A percentile compares a stretch with the other conserved stretches of the same genome.
These are phyloP conservation scores for Pichia sp. DNA, from an alignment of 1,139 yeast species.

Conservation along the genomic window DNA sequence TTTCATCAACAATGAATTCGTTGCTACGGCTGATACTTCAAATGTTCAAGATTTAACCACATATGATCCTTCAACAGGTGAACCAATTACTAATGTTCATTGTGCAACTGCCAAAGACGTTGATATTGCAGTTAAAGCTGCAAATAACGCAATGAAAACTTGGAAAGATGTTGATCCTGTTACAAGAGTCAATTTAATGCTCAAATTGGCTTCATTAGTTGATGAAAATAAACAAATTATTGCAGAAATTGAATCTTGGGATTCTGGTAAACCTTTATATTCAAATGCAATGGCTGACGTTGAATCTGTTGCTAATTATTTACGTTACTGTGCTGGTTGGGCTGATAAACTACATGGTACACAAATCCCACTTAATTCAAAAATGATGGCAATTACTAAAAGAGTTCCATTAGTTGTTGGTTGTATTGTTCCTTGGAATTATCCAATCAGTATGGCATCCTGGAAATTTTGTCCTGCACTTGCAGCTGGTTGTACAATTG, in stretches of 20 bases:
- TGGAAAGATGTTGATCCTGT: slow-evolving; percentile 45
- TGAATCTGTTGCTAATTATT: slow-evolving; percentile 50
- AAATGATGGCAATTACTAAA: slow-evolving; percentile 68
- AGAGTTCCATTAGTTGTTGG: slow-evolving; percentile 76
- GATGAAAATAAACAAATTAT: slow-evolving; percentile 43
- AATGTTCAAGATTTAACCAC: slow-evolving; percentile 41
- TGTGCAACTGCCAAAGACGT: slow-evolving; percentile 57
- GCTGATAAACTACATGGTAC: slow-evolving; percentile 68
- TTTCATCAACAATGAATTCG: slow-evolving; percentile 51
- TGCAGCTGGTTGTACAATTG: slow-evolving; percentile 64
- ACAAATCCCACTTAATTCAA: slow-evolving; percentile 60
- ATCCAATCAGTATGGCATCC: slow-evolving; percentile 62
- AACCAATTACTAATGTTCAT: slow-evolving; percentile 43
- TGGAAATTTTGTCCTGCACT: slow-evolving; percentile 71
- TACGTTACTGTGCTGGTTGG: slow-evolving; percentile 78
- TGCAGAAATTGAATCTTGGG: slow-evolving; percentile 52
- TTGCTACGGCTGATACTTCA: slow-evolving; percentile 29
- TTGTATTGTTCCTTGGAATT: slow-evolving; percentile 72
- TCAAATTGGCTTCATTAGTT: slow-evolving; percentile 48
- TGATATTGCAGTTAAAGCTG: slow-evolving; percentile 70
- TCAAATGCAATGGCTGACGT: slow-evolving; percentile 56
- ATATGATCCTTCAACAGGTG: slow-evolving; percentile 49
- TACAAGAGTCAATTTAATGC: slow-evolving; percentile 39
- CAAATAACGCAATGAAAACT: slow-evolving; percentile 57
- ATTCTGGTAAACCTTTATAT: slow-evolving; percentile 54